Evolutionary conservation across 2,329 filamentous ascomycete genomes (phyloP), one percentile per base, ranked within the genome.

Genomic region (Beauveria medogensis): DNA sequence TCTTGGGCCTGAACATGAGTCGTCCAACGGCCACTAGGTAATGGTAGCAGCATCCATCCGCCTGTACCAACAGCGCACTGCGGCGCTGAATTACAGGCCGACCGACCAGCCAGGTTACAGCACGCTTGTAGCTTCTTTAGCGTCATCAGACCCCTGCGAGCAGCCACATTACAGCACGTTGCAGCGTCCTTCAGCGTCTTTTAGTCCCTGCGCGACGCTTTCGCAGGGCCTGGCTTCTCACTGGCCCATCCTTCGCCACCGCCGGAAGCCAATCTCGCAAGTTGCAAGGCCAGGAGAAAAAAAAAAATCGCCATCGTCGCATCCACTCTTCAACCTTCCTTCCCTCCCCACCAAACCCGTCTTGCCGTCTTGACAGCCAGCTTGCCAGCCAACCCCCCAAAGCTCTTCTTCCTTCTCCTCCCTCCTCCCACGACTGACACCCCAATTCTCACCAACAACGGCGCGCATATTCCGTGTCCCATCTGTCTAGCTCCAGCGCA

Each of bases 251-350:
- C 22, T 43, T 59, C 26, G 47, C 56, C 57, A 54, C 50, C 41
- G 30, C 41, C 51, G 8, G 41, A 40, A 26, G 30, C 28, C 18
- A 43, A 43, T 20, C 41, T 43, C 7, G 41, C 41, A 37, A 37
- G 34, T 20, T 43, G 41, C 3, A 57, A 57, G 34, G 12, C 14
- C 34, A 22, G n/a, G 10, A 41, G 55, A 10, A 34, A 50, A 59
- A 59, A 59, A 59, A 52, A 59, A 52, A 52, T 52, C 56, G 47
- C 56, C 55, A 51, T 51, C 37, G n/a, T 59, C 47, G 41, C 58
- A 60, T 60, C 58, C 58, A 60, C 58, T 60, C 57, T 53, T 37
- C 57, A 53, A 53, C 57, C 57, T 59, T 59, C 58, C 58, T 60
- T 47, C 57, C 58, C 58, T 60, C 58, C 58, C 58, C 58, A 54